Base-by-base conservation (phyloP, 2,329 filamentous ascomycete genomes). In the Bipolaris oryzae region DNA sequence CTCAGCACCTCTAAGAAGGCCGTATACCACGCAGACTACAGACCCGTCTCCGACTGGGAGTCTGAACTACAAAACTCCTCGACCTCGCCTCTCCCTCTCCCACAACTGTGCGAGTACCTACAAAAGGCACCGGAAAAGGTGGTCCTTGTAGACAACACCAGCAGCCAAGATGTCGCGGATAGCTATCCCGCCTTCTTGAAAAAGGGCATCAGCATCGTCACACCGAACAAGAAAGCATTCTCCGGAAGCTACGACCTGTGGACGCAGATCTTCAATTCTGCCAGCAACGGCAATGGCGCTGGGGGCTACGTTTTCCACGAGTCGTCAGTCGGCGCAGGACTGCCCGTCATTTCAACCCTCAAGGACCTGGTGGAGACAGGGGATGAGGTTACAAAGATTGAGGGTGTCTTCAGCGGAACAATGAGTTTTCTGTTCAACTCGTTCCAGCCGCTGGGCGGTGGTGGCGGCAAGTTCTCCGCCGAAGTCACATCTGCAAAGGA, bases 401-500 rank as follows among this genome's bases (percentile, higher is more conserved):
- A 98, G 79, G 95, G 95, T 64, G 93, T 99, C 49, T 98, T 99
- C 80, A 96, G 91, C 60, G 95, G 95, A 62, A 99, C 95, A 53
- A 94, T 99, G 87, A 96, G 91, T 37, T 99, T 97, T 83, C 84
- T 99, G 38, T 98, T 99, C 87, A 98, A 98, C 83, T 93, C 87
- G 20, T 99, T 98, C 76, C 92, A 93, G 46, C 95, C 95, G 0
- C 87, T 88, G 2, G 85, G 87, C 47, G 89, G 89, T 5, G 80
- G 83, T 20, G 90, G 90, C 33, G 91, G 91, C 50, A 87, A 89
- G 71, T 99, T 96, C 89, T 95, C 91, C 41, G 89, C 89, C 46
- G 93, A 96, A 74, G 95, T 99, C 33, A 88, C 86, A 73, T 92
- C 94, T 78, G 95, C 95, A 53, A 96, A 97, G 81, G 87, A 92